Evolutionary conservation across 371 early-diverging fungal species (phyloP), one percentile per base, ranked within the genome.

Genomic region (Globomyces sp.): DNA sequence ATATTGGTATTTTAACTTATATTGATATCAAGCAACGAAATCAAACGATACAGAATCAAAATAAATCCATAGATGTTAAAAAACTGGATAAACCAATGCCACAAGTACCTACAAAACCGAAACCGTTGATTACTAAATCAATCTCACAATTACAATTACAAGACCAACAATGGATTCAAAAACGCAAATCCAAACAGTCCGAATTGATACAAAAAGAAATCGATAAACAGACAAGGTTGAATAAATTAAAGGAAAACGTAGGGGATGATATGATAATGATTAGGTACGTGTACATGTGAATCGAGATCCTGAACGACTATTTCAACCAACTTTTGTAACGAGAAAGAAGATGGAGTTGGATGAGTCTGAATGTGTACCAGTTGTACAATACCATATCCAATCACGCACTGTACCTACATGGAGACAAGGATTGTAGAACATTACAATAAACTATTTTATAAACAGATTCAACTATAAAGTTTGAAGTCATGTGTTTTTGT

Each of bases 231-330:
- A 40, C 55, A 39, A 4, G 55, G 55, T 13, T 55, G 3, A n/a
- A 4, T 3, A 55, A 55, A 39, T 39, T 55, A 39, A n/a, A 36
- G 5, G 55, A 55, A 55, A 55, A 55, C 8, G 55, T 55, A 11
- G 6, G 24, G 24, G 24, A 24, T 24, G 10, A 55, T 55, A 8
- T 39, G 1, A 9, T 4, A 37, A 39, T 5, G 3, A 55, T 4
- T 39, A 55, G 55, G 55, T 55, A 13, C 55, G 40, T 39, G 55
- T 55, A 10, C 36, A 55, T 55, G 13, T 55, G 8, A 55, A 55
- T 9, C 55, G 40, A 8, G 55, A 55, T 55, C 55, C 55, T 39
- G 40, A 55, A 9, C 5, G 55, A n/a, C 24, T 55, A 24, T 55
- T 55, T 39, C 36, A 55, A 39, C 55, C 55, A 9, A 55, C 55